Base-by-base conservation (phyloP, 2,329 filamentous ascomycete genomes). In the Aureobasidium sp. region DNA sequence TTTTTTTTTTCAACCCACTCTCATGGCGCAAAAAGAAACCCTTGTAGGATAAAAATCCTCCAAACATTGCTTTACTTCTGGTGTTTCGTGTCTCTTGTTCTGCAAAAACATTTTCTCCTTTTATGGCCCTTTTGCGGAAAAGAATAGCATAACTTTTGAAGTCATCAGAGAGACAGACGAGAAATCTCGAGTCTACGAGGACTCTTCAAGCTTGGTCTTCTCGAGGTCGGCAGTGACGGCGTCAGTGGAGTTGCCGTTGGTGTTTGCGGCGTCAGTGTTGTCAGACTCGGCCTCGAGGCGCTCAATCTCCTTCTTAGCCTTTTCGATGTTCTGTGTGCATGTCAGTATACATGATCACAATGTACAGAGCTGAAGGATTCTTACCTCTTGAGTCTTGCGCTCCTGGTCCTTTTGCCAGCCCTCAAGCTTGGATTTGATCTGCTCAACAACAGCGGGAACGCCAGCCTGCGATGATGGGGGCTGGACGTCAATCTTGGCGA, bases 301-400 rank as follows among this genome's bases (percentile, higher is more conserved):
- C 68, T 90, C 88, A 58, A 98, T 94, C 71, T 96, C 90, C 72
- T 91, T 91, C 77, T 95, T 86, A 57, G 93, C 93, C 73, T 96
- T 95, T 59, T 89, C 88, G 57, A 97, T 85, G 78, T 98, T 98
- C 93, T 97, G 64, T 24, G 19, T n/a, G 34, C 6, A 25, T 12
- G 56, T 73, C 65, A 73, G 65, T 45, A 60, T 59, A n/a, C n/a
- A n/a, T n/a, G n/a, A n/a, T n/a, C n/a, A n/a, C n/a, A n/a, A n/a
- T n/a, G n/a, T n/a, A n/a, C n/a, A n/a, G n/a, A n/a, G n/a, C n/a
- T 25, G 48, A 55, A 35, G 21, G 22, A 44, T 22, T 21, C 85
- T 77, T 74, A 95, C 93, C 75, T 88, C 86, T 69, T 93, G 81
- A 17, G 93, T 98, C 79, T 96, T 89, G 59, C 81, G 78, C 55